phyloP scores from a whole-genome alignment of 208 protist species.

The Jaenimonas drosophilae region DNA sequence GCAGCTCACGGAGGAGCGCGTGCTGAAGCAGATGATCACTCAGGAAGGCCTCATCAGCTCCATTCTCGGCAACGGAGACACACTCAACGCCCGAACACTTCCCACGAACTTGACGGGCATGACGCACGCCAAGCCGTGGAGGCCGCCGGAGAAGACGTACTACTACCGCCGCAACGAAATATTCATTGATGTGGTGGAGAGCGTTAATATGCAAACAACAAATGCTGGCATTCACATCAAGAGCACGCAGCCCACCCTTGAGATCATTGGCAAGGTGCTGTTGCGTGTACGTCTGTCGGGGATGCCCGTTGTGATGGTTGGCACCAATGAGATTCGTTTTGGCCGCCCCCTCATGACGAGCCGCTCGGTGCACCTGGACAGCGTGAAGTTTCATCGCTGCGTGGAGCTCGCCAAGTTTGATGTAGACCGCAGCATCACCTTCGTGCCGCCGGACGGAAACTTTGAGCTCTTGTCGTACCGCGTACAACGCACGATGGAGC shows the following conservation, averaged over 20 bases:
- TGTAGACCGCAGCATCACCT: constrained; percentile 88
- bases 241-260: too few relatives aligned
- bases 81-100: constrained; percentile 32
- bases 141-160: constrained; percentile 91
- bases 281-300: constrained; percentile 96
- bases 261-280: constrained; percentile 92
- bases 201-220: constrained; percentile 94
- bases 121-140: constrained; percentile 93
- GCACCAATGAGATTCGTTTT: constrained; percentile 94
- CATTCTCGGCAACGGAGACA: constrained; percentile 20
- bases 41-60: constrained; percentile 67
- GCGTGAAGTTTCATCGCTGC: constrained; percentile 98
- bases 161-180: constrained; percentile 97
- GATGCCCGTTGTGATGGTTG: constrained; percentile 97
- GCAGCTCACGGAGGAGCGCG: constrained; percentile 93
- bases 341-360: constrained; percentile 28
- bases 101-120: constrained; percentile 86
- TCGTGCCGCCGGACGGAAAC: constrained; percentile 96
- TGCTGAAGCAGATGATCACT: constrained; percentile 96
- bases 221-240: constrained; percentile 90
- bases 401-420: constrained; percentile 97
- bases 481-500: constrained; percentile 90
- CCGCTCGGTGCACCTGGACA: constrained; percentile 87
- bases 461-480: constrained; percentile 99
- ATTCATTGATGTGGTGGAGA: constrained; percentile 98